Conservation (phyloP, 106 monocot genomes). For the Apostasia shenzhenica region DNA sequence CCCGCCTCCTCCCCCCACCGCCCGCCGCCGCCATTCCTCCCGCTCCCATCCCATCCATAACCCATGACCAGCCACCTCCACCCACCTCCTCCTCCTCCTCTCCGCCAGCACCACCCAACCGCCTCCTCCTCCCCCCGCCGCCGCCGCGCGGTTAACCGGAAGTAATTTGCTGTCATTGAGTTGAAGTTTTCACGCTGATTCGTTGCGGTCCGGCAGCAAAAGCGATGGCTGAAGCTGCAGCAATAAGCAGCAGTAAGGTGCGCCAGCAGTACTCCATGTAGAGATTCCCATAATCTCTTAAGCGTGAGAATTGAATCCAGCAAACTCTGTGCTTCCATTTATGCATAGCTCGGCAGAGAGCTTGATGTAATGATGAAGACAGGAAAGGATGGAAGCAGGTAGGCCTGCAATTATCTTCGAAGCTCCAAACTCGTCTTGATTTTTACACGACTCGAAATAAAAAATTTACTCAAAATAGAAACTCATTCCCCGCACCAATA, state of each 20-base stretch:
- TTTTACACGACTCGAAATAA: not conserved
- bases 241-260: not conserved
- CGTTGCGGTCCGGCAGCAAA: not conserved
- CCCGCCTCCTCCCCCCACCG: not conserved
- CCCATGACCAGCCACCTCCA: not conserved
- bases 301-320: not conserved
- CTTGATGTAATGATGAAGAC: constrained; percentile 11
- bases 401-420: too few species aligned
- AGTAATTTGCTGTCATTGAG: not conserved
- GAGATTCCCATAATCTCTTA: not conserved
- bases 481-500: not conserved
- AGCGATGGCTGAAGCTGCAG: not conserved
- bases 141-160: too few species aligned
- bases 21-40: constrained; percentile 10
- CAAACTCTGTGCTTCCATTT: not conserved
- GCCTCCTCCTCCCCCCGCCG: not conserved
- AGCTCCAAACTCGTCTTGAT: too few species aligned
- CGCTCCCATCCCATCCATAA: not conserved
- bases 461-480: not conserved
- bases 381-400: too few species aligned
- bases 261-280: not conserved
- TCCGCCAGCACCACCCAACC: not conserved
- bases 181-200: not conserved
- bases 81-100: not conserved
- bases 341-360: constrained; percentile 3